Conservation (phyloP, 768 basidiomycete genomes). For the Termitomyces sp. region DNA sequence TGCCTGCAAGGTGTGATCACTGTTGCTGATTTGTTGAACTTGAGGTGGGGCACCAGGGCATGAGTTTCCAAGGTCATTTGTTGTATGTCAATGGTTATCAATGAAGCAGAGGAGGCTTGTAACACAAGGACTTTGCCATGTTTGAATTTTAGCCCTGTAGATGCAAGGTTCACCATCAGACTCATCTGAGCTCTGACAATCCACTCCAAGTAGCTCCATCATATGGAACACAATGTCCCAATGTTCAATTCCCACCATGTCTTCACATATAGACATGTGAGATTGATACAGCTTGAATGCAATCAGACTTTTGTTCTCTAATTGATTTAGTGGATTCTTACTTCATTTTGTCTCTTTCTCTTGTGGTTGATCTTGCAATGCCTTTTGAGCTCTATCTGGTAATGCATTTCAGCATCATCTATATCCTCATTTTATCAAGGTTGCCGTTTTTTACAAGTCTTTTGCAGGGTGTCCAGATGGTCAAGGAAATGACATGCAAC, state of each 20-base stretch:
- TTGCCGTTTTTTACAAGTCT: no score
- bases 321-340: not conserved
- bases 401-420: no score
- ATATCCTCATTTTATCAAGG: no score
- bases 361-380: no score
- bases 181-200: constrained; percentile 3
- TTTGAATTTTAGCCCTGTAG: not conserved
- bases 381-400: no score
- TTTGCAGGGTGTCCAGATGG: no score
- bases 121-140: not conserved
- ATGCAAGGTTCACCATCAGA: not conserved
- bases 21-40: not conserved
- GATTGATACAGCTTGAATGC: not conserved
- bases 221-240: not conserved
- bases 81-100: not conserved
- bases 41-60: not conserved
- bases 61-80: not conserved
- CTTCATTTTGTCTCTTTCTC: not conserved
- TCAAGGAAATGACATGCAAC: no score
- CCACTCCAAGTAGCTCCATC: not conserved
- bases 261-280: not conserved
- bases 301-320: not conserved
- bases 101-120: not conserved
- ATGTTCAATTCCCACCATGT: not conserved
- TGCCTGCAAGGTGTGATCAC: not conserved